A percentile compares a stretch with the other conserved stretches of the same genome.
Conservation (phyloP, 139 green algal genomes). For the Chlorella ohadii region DNA sequence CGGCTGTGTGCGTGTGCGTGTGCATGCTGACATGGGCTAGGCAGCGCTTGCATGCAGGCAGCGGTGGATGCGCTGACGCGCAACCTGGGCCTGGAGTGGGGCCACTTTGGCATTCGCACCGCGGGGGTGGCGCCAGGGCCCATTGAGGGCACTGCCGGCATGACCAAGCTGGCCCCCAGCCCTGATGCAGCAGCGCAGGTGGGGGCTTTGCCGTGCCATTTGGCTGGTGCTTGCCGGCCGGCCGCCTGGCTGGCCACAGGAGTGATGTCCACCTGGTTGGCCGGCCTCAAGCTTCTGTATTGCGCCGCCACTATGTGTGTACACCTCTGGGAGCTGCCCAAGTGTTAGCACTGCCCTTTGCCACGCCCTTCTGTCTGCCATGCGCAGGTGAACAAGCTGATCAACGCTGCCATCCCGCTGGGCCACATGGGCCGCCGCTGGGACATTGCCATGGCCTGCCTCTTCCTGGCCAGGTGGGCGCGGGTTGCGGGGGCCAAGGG, state of each 20-base stretch:
- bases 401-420: constrained; percentile 71
- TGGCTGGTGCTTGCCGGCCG: too few species aligned
- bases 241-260: too few species aligned
- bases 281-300: too few species aligned
- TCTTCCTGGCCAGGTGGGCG: constrained; percentile 78
- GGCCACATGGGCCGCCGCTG: constrained; percentile 78
- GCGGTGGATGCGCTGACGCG: constrained; percentile 94
- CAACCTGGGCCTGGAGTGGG: constrained; percentile 94
- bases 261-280: too few species aligned
- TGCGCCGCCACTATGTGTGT: too few species aligned
- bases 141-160: constrained; percentile 87
- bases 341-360: too few species aligned
- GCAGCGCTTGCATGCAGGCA: constrained; percentile 45
- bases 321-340: too few species aligned
- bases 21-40: too few species aligned
- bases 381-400: constrained; percentile 47
- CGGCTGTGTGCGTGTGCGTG: too few species aligned
- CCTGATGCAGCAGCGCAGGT: neutral
- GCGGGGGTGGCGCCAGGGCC: constrained; percentile 92
- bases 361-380: too few species aligned
- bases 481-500: too few species aligned
- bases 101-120: constrained; percentile 82
- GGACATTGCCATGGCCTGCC: constrained; percentile 90
- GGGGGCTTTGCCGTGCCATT: neutral
- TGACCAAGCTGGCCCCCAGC: constrained; percentile 87